These are phyloP conservation scores for Ulmus americana DNA, from an alignment of 331 rosid genomes.

Conservation along the genomic window DNA sequence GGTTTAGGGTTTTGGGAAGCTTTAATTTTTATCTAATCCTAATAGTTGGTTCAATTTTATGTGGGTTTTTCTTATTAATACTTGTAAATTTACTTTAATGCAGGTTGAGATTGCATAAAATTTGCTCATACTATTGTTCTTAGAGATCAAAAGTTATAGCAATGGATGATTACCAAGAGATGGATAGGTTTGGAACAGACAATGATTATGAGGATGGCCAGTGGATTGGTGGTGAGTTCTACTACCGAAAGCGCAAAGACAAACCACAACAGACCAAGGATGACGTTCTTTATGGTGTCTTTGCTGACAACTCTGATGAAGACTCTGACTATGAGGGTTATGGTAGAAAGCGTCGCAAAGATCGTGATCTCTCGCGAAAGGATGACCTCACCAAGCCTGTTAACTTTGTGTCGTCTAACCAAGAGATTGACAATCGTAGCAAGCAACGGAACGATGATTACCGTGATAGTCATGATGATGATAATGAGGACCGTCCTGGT, in stretches of 20 bases:
- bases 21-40: too few relatives aligned
- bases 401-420: slow-evolving; percentile 69
- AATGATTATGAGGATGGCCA: slow-evolving; percentile 67
- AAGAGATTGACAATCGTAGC: slow-evolving; percentile 43
- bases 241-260: slow-evolving; percentile 52
- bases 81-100: too few relatives aligned
- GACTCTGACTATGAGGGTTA: slow-evolving; percentile 3
- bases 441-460: slow-evolving; percentile 30
- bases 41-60: too few relatives aligned
- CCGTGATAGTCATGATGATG: not conserved
- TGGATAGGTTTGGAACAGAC: slow-evolving; percentile 71
- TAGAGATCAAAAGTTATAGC: not conserved
- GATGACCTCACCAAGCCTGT: slow-evolving; percentile 73
- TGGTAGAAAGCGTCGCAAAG: slow-evolving; percentile 53
- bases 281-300: slow-evolving; percentile 69
- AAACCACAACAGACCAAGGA: slow-evolving; percentile 71
- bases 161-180: slow-evolving; percentile 82
- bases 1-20: too few relatives aligned
- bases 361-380: slow-evolving; percentile 36
- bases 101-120: too few relatives aligned
- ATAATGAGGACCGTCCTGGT: slow-evolving; percentile 41
- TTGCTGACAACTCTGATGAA: slow-evolving; percentile 54
- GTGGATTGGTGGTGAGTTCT: slow-evolving; percentile 65
- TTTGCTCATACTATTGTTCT: too few relatives aligned
- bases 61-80: too few relatives aligned